Evolutionary conservation across 2,329 filamentous ascomycete species (phyloP), one percentile per base, ranked within the genome.

Genomic region (Cadophora sp.): DNA sequence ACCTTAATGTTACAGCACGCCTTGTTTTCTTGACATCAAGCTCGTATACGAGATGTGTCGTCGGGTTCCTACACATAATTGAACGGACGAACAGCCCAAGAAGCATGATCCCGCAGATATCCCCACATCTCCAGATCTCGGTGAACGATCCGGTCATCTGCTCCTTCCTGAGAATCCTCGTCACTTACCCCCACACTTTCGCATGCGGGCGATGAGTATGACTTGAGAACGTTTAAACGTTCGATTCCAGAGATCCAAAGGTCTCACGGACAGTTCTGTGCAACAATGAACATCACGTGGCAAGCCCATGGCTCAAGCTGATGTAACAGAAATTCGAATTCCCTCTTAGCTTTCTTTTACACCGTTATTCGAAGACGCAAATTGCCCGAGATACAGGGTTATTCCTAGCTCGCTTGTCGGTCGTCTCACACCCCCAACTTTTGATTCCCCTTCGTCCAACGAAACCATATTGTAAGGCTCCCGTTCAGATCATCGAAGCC

Each of bases 131-230:
- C 51, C 51, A 55, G 26, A 55, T 31, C 26, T 55, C 26, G 51
- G 51, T 55, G 51, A 34, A 27, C 31, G 51, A 55, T 55, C 51
- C 16, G 51, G 19, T 31, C 43, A 48, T 48, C 43, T 48, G 43
- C 43, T 48, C 43, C 43, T 22, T 48, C 43, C 43, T 48, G 43
- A 8, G 43, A 43, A 48, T 22, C 19, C n/a, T 48, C 43, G 43
- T 48, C 43, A 48, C 11, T 48, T 22, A 48, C 19, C n/a, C 43
- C 43, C 43, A 48, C 43, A 48, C 2, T 22, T 48, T n/a, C 43
- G 19, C n/a, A n/a, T n/a, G 7, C 22, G 19, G 43, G 43, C n/a
- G 19, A 22, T 5, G 12, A 48, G 2, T n/a, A 48, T 48, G n/a
- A n/a, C 19, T n/a, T 48, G 43, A n/a, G 8, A 22, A 48, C 19